Evolutionary conservation across 768 basidiomycete species (phyloP), one percentile per base, ranked within the genome.

Genomic region (Psilocybe sp.): DNA sequence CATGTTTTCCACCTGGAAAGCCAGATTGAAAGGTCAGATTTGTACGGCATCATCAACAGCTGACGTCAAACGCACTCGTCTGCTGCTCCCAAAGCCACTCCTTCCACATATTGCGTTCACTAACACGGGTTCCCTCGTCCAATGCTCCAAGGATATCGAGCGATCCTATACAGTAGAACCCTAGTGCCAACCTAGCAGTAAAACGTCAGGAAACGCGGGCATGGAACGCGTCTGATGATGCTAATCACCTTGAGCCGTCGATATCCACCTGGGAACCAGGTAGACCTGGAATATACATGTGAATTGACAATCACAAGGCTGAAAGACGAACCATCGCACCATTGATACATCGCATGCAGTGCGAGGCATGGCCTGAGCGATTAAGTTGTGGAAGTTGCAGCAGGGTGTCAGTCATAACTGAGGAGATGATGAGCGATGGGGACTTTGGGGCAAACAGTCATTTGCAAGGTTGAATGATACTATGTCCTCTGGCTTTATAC

Each of bases 21-120:
- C 14, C 18, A n/a, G 35, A 40, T 7, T 43, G 16, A 44, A 44
- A 34, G 18, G 32, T 44, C 36, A 48, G 18, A 13, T 7, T 12
- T 8, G 10, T 1, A 52, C 41, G 11, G 48, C 13, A 3, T 40
- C 35, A 10, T 31, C 31, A 32, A 19, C 15, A 41, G 23, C 19
- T 34, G 18, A 57, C 63, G 4, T 54, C 67, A 90, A 68, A 38
- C 49, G 11, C 36, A 50, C 49, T 41, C 9, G 49, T 50, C 35
- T 97, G 90, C 64, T 94, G 86, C 16, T 75, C 78, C 92, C 95
- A 99, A 42, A 98, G 79, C 95, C 95, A 98, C 47, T 82, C 74
- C 41, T 70, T 71, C 87, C 89, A 96, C 0, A 64, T 64, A 37
- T 78, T 66, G n/a, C 79, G 78, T 55, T 93, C 84, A 13, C 62